Evolutionary conservation across 1,139 yeast genomes (phyloP), one percentile per base, ranked within the genome.

Genomic region (Scheffersomyces cryptocercus): DNA sequence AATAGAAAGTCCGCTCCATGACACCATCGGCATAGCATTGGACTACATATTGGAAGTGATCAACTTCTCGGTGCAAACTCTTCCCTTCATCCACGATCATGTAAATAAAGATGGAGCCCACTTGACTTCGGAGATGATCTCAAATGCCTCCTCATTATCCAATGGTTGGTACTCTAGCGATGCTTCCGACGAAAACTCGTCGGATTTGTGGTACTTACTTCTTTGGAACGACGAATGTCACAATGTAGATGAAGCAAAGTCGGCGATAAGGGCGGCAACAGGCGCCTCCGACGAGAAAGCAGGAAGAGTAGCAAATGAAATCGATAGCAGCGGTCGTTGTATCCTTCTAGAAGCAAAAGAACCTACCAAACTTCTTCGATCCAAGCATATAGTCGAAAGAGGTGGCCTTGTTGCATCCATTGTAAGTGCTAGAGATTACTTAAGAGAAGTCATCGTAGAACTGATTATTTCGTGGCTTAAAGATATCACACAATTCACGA

Each of bases 151-250:
- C 2, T 53, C 67, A 1, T 61, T 73, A 11, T 67, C 73, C 0
- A 42, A 44, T 28, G 58, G 44, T 29, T 49, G 48, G n/a, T 71
- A 70, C 42, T 20, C 26, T 3, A 70, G 66, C 5, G 67, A 64
- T 0, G 61, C 54, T 1, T 48, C 41, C 4, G 75, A 68, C 45
- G 35, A 36, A 4, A 67, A 66, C 46, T 52, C 67, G 1, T 51
- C 50, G 11, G 57, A 65, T 15, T 41, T 46, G 33, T 81, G 79
- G 69, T 65, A 68, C 38, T 68, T 83, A 29, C 60, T 84, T 16
- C 65, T 85, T 15, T 86, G 90, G 85, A 86, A 86, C 58, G 95
- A 86, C 55, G 93, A 86, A 55, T 73, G 70, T 50, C 93, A 86
- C 56, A 77, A 81, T 53, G 76, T 75, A 51, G 68, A 73, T 1